Evolutionary conservation across 306 rosid genomes (phyloP), one percentile per base, ranked within the genome.

Genomic region (Leucaena leucocephala): DNA sequence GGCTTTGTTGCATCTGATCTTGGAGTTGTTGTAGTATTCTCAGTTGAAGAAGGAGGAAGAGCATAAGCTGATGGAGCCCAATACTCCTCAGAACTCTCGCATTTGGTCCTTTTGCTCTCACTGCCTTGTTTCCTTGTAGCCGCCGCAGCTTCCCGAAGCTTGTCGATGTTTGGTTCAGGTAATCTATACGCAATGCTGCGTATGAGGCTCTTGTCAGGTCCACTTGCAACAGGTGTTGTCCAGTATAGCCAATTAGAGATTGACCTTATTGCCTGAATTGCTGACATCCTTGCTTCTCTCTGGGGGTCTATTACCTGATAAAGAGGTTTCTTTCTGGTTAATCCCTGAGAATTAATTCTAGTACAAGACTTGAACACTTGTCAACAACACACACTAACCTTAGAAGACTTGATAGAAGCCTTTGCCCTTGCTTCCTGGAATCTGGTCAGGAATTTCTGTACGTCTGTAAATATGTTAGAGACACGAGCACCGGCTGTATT

Each of bases 201-300:
- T 19, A 57, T 79, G 55, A 94, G 82, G 55, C 70, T 80, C 62
- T 42, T 84, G 21, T 57, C 71, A 21, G 85, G 17, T 5, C 45
- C 71, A 49, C 48, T 74, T 59, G 88, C 65, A 15, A 14, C 69
- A 6, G 94, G 89, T 16, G 88, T 75, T 71, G 86, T 82, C 97
- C 97, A 94, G 74, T 90, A 94, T 52, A 94, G 67, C 97, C 97
- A 94, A 82, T 92, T 94, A 72, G 98, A 92, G 81, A 94, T 88
- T 75, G 98, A 91, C 86, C 93, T 91, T 80, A 92, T 94, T 39
- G 97, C 86, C 45, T 94, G 97, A 76, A 92, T 79, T 77, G 98
- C 92, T 49, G 92, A 86, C 83, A 92, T 79, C 85, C 89, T 90
- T 36, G 97, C 90, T 77, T 90, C 90, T 76, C 86, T 87, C 81